Percentiles rank a stretch among this genome's conserved stretches.
Conservation (phyloP, 192 early-diverging fungal species). For the Dimargaris xerosporica region DNA sequence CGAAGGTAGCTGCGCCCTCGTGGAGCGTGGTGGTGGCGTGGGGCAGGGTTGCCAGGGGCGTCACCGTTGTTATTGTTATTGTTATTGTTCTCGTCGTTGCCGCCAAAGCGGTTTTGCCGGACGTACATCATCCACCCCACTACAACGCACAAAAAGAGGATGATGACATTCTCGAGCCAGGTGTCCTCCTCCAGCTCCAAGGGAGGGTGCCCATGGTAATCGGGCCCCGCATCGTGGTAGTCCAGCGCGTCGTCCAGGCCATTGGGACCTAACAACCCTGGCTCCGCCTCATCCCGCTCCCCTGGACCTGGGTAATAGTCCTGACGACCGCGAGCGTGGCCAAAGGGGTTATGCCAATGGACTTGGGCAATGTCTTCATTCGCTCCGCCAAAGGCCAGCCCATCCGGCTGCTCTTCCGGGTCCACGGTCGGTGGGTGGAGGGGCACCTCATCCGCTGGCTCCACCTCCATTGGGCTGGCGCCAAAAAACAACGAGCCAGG, state of each 20-base stretch:
- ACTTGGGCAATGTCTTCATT: not conserved
- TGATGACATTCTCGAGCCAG: conserved; percentile 34
- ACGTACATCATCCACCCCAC: conserved; percentile 43
- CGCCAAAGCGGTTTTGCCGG: conserved; percentile 33
- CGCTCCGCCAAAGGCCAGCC: conserved; percentile 4
- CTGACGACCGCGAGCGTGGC: not conserved
- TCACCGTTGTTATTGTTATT: not conserved
- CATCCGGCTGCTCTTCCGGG: conserved; percentile 2
- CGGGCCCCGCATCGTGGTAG: conserved; percentile 6
- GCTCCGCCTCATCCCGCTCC: conserved; percentile 9
- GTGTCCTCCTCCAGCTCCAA: conserved; percentile 28
- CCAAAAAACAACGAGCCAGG: conserved; percentile 29
- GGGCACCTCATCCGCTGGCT: conserved; percentile 1
- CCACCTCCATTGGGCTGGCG: conserved; percentile 12
- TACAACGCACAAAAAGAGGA: conserved; percentile 31
- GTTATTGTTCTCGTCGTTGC: conserved; percentile 9
- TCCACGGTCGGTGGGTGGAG: not conserved
- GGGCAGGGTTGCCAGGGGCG: not conserved
- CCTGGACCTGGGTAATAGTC: not conserved
- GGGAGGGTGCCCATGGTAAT: conserved; percentile 8
- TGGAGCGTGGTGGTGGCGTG: no score
- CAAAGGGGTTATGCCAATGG: not conserved
- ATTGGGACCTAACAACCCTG: conserved; percentile 14
- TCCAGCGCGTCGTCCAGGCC: conserved; percentile 17
- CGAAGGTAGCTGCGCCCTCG: no score